A percentile compares a stretch with the other conserved stretches of the same genome.
phyloP scores from a whole-genome alignment of 441 rosid genomes.

The Adansonia gregorii region DNA sequence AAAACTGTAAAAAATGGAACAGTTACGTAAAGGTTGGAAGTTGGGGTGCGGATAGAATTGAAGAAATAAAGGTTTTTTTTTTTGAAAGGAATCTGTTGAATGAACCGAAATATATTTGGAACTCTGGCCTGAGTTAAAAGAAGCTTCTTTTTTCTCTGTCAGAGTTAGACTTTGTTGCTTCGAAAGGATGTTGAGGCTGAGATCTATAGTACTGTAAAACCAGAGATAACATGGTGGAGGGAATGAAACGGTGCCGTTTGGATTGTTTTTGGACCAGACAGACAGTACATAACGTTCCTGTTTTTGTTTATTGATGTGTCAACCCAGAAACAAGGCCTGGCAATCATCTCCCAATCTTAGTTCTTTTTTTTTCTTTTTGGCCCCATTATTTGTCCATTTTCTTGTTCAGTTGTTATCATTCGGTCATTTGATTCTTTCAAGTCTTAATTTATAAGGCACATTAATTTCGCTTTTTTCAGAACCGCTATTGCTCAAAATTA shows the following conservation, averaged over 20 bases:
- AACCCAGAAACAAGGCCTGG: background rate
- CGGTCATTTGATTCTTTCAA: background rate
- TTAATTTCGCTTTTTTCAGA: too few relatives aligned
- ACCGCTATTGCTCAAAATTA: background rate
- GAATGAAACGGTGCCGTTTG: constrained; percentile 19
- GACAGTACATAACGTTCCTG: background rate
- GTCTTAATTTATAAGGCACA: background rate
- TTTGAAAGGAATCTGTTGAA: constrained; percentile 2
- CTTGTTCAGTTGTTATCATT: background rate
- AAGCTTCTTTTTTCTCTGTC: background rate
- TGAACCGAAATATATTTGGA: constrained; percentile 22
- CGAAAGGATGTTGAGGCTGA: background rate
- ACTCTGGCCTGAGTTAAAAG: background rate
- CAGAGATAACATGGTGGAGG: background rate
- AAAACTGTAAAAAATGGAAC: constrained; percentile 9
- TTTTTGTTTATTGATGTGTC: constrained; percentile 6
- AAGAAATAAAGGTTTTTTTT: background rate
- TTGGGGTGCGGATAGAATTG: too few relatives aligned
- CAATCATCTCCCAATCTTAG: background rate
- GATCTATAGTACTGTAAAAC: background rate
- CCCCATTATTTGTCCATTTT: too few relatives aligned
- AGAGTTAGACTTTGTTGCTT: background rate
- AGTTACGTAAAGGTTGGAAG: background rate
- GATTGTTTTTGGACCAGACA: background rate
- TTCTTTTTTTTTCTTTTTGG: background rate